phyloP scores from a whole-genome alignment of 495 filamentous ascomycete species.

The Hyaloscypha finlandica region DNA sequence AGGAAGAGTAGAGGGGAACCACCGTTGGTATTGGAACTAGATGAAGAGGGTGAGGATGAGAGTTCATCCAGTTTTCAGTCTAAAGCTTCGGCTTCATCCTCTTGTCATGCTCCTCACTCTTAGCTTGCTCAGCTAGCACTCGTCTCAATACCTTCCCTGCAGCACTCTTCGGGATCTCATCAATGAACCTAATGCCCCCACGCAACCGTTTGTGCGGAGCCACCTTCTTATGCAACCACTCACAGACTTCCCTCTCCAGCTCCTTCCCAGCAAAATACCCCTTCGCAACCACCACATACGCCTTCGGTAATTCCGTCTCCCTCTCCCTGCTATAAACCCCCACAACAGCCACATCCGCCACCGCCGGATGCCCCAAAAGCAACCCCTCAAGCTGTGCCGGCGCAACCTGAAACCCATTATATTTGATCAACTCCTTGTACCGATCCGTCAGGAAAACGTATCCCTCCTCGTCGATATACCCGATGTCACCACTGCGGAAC shows the following conservation, averaged over 20 bases:
- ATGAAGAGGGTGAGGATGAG: too few relatives aligned
- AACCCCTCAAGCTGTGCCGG: conserved; percentile 75
- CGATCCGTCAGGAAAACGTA: conserved; percentile 64
- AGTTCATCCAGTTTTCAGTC: not conserved
- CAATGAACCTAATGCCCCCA: conserved; percentile 77
- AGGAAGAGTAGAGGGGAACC: too few relatives aligned
- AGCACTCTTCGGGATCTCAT: conserved; percentile 75
- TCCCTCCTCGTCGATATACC: conserved; percentile 56
- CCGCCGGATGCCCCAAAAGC: conserved; percentile 63
- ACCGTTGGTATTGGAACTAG: too few relatives aligned
- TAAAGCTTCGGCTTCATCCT: not conserved
- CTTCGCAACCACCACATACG: conserved; percentile 62
- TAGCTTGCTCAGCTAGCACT: not conserved
- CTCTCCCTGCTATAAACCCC: conserved; percentile 67
- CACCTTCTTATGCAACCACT: conserved; percentile 57
- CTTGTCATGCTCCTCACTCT: not conserved
- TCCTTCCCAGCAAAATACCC: not conserved
- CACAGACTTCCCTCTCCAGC: not conserved
- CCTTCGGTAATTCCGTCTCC: conserved; percentile 69
- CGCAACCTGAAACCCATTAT: conserved; percentile 70
- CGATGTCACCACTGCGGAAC: conserved; percentile 68
- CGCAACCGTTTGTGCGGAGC: conserved; percentile 71
- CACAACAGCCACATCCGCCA: conserved; percentile 66
- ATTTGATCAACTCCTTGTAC: conserved; percentile 69
- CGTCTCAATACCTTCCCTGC: not conserved